Conservation (phyloP, 2,329 filamentous ascomycete species). For the Lojkania enalia region DNA sequence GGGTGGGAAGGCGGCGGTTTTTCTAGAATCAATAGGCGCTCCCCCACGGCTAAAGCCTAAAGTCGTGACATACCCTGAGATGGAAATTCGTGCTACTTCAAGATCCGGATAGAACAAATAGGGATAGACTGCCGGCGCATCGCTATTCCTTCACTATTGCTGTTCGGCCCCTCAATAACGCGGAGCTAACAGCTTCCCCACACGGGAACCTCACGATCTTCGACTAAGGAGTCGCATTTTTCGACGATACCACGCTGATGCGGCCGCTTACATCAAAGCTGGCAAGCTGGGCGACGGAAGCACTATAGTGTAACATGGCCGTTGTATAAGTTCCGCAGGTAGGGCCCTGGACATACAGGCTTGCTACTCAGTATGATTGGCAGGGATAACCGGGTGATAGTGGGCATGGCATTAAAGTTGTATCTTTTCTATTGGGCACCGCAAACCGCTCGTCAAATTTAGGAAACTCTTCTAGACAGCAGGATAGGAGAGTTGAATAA, state of each 20-base stretch:
- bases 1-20: no score
- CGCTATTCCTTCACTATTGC: no score
- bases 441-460: not conserved
- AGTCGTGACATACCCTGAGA: no score
- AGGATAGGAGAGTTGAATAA: not conserved
- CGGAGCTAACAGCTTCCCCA: conserved; percentile 1
- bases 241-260: not conserved
- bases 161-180: no score
- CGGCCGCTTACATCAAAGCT: not conserved
- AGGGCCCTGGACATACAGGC: not conserved
- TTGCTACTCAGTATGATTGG: not conserved
- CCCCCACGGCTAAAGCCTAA: no score
- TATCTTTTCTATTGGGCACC: not conserved
- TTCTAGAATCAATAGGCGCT: no score
- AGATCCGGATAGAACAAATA: no score
- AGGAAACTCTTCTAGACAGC: not conserved
- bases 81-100: no score
- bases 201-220: conserved; percentile 7
- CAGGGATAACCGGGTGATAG: not conserved
- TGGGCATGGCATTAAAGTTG: not conserved
- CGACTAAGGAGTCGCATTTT: not conserved
- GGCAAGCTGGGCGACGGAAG: not conserved
- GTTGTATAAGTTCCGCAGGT: not conserved
- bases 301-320: not conserved
- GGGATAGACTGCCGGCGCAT: no score